These are phyloP conservation scores for Tolypocladium cylindrosporum DNA, from an alignment of 2,329 filamentous ascomycete species.

Conservation along the genomic window DNA sequence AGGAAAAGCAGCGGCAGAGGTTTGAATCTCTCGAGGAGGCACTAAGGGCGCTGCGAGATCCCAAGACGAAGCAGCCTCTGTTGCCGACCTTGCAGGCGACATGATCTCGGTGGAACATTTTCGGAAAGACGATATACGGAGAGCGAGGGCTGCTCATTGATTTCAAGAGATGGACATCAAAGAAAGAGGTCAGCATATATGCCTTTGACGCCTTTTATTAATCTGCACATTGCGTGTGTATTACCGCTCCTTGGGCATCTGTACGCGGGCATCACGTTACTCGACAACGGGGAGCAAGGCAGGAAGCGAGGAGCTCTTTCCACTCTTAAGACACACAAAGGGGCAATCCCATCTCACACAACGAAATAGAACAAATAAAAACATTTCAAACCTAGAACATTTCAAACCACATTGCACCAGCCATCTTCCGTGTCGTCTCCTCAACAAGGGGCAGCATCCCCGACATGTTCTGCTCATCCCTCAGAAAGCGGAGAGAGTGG, in stretches of 20 bases:
- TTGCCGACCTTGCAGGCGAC: constrained; percentile 26
- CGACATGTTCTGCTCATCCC: constrained; percentile 27
- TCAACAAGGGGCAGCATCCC: background rate
- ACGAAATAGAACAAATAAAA: background rate
- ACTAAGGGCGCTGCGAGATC: constrained; percentile 39
- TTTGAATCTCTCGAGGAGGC: constrained; percentile 45
- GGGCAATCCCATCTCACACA: background rate
- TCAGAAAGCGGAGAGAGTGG: constrained; percentile 28
- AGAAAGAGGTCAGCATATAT: background rate
- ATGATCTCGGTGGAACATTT: background rate
- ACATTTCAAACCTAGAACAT: background rate
- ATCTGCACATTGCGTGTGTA: background rate
- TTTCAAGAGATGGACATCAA: background rate
- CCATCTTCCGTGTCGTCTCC: background rate
- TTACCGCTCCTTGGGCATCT: background rate
- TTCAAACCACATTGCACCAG: background rate
- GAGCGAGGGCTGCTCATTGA: background rate
- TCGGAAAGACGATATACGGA: background rate
- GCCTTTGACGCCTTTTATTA: background rate
- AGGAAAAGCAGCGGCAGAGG: constrained; percentile 35
- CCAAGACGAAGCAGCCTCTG: constrained; percentile 46
- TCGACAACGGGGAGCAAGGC: background rate
- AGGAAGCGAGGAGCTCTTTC: background rate
- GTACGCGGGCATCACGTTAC: background rate
- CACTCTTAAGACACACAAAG: background rate